These are phyloP conservation scores for Monilinia fructigena DNA, from an alignment of 2,329 filamentous ascomycete species.

Conservation along the genomic window DNA sequence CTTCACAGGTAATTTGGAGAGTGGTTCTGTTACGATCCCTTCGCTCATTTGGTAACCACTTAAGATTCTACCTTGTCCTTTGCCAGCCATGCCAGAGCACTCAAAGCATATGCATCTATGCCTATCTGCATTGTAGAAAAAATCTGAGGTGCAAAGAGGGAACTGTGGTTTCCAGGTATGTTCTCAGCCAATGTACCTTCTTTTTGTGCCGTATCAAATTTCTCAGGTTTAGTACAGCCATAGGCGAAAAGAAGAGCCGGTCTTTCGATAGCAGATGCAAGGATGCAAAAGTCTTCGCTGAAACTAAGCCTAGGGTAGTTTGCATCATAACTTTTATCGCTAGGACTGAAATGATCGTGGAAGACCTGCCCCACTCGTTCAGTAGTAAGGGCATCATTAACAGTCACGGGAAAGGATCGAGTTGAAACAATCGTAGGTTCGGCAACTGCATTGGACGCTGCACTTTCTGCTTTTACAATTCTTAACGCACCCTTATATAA, in stretches of 20 bases:
- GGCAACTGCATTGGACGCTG: background rate
- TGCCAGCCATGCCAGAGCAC: conserved; percentile 47
- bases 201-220: conserved; percentile 48
- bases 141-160: conserved; percentile 57
- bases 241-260: conserved; percentile 49
- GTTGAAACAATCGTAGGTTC: conserved; percentile 19
- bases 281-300: conserved; percentile 42
- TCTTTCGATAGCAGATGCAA: conserved; percentile 46
- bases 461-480: conserved; percentile 48
- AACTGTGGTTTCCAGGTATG: conserved; percentile 57
- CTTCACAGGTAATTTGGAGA: no score
- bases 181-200: conserved; percentile 46
- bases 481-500: conserved; percentile 42
- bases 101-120: conserved; percentile 49
- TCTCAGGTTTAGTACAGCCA: conserved; percentile 51
- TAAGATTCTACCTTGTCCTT: background rate
- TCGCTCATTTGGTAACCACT: background rate
- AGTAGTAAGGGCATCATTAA: conserved; percentile 25
- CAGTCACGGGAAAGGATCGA: conserved; percentile 21
- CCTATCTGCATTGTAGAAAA: conserved; percentile 55
- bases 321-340: conserved; percentile 18
- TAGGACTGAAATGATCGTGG: background rate
- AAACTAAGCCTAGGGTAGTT: conserved; percentile 19
- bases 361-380: conserved; percentile 10
- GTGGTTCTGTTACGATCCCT: background rate